Evolutionary conservation across 1,139 yeast species (phyloP), one percentile per base, ranked within the genome.

Genomic region (Entelexis paramagnoliae): DNA sequence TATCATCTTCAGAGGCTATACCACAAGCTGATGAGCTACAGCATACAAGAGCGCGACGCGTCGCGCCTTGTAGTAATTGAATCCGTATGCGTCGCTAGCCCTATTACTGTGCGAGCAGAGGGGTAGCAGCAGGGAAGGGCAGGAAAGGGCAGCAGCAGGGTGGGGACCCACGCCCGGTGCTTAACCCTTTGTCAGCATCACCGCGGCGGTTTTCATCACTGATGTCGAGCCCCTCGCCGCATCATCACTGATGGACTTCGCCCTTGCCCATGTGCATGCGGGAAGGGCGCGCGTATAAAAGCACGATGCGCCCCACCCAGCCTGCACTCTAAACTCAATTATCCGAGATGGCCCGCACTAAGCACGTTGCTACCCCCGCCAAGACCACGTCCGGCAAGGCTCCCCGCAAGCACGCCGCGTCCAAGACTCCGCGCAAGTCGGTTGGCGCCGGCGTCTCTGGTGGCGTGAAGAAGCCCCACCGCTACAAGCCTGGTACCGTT

Each of bases 401-500:
- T 62, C 97, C 97, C 80, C 86, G 97, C 83, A 89, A 89, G 79
- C 96, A 88, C 77, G 81, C 89, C 70, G 96, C 97, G 68, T 88
- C 96, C 64, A 89, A 89, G 84, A 96, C 96, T 67, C 96, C 97
- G 65, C 84, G 97, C 81, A 89, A 89, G 77, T 88, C 97, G 55
- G 96, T 96, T 57, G 59, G 66, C 51, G 57, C 67, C 53, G 91
- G 94, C 77, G 52, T 50, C 32, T 81, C 96, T 62, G 96, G 96
- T 72, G 97, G 96, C 82, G 96, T 89, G 72, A 89, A 89, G 89
- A 89, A 89, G 80, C 96, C 96, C 64, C 97, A 89, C 87, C 87
- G 97, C 84, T 89, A 88, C 79, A 89, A 88, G 91, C 97, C 97
- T 73, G 97, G 97, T 88, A 89, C 96, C 70, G 96, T 89, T 69